Percentiles rank a stretch among this genome's conserved stretches.
Evolutionary conservation across 345 rosid species (phyloP).

Genomic region (Capsella bursapastoris): DNA sequence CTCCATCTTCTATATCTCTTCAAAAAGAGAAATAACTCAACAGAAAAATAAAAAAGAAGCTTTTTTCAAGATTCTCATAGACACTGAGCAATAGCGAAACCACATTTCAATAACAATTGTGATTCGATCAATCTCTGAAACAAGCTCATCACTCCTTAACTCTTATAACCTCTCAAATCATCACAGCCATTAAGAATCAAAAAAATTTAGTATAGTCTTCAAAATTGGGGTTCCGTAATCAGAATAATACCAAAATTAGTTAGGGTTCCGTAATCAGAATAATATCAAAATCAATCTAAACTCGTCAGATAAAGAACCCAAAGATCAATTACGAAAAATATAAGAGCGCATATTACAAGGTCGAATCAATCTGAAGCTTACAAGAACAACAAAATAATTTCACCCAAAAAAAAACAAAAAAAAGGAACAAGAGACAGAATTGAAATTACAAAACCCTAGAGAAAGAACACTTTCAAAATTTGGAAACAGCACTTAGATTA

Average conservation of each 20-base stretch:
- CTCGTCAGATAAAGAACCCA: conserved; percentile 3
- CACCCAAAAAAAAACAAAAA: not conserved
- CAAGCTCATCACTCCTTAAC: conserved; percentile 2
- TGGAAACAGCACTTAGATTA: not conserved
- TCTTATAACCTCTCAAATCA: conserved; percentile 15
- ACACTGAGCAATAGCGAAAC: conserved; percentile 15
- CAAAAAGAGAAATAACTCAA: not conserved
- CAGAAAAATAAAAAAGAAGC: not conserved
- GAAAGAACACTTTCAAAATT: not conserved
- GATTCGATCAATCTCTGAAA: conserved; percentile 13
- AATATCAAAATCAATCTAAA: conserved; percentile 15
- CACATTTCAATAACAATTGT: conserved; percentile 7
- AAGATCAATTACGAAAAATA: not conserved
- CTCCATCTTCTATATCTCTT: conserved; percentile 57
- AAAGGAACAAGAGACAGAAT: not conserved
- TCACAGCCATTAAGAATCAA: conserved; percentile 9
- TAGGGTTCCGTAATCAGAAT: conserved; percentile 22
- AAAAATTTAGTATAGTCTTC: not conserved
- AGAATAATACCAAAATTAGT: not conserved
- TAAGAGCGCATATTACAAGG: not conserved
- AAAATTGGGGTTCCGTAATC: conserved; percentile 18
- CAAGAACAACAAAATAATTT: not conserved
- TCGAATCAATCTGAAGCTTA: conserved; percentile 9
- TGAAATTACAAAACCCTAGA: conserved; percentile 14
- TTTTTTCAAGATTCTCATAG: conserved; percentile 26